phyloP scores from a whole-genome alignment of 2,329 filamentous ascomycete genomes.

The Magnaporthiopsis incrustans region DNA sequence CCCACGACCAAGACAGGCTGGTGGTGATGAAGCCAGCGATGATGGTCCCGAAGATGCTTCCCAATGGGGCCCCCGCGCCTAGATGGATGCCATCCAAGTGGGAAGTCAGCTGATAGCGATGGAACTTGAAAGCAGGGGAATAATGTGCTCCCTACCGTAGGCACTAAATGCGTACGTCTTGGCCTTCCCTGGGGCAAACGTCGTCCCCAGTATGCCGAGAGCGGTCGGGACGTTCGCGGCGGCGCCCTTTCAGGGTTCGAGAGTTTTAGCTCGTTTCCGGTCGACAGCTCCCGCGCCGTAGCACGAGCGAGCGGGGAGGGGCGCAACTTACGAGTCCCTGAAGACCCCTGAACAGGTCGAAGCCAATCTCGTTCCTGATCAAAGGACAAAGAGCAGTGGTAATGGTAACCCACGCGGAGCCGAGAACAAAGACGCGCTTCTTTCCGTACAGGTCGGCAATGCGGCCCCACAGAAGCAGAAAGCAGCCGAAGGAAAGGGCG shows the following conservation, averaged over 20 bases:
- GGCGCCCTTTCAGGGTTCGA: slow-evolving; percentile 35
- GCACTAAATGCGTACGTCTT: slow-evolving; percentile 65
- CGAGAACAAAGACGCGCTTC: slow-evolving; percentile 55
- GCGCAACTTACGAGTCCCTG: slow-evolving; percentile 45
- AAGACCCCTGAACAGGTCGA: slow-evolving; percentile 57
- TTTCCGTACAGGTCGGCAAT: slow-evolving; percentile 62
- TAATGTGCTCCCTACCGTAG: slow-evolving; percentile 36
- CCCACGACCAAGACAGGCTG: slow-evolving; percentile 58
- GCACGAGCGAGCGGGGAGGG: not conserved
- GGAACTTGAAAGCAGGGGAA: not conserved
- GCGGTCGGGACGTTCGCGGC: slow-evolving; percentile 65
- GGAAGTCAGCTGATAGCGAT: not conserved
- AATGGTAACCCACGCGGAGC: slow-evolving; percentile 54
- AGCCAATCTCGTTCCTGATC: slow-evolving; percentile 57
- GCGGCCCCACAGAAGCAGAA: slow-evolving; percentile 59
- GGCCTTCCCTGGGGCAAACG: slow-evolving; percentile 57
- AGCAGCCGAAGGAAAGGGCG: slow-evolving; percentile 58
- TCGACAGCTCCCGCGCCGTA: not conserved
- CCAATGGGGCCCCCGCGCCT: slow-evolving; percentile 57
- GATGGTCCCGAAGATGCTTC: slow-evolving; percentile 57
- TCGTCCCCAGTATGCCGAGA: slow-evolving; percentile 60
- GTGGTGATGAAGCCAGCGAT: slow-evolving; percentile 55
- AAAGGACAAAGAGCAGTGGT: slow-evolving; percentile 55
- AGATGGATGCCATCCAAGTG: not conserved
- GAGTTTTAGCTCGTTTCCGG: not conserved